Evolutionary conservation across 169 alveolate species (phyloP).

Genomic region (Cryptosporidium canis): DNA sequence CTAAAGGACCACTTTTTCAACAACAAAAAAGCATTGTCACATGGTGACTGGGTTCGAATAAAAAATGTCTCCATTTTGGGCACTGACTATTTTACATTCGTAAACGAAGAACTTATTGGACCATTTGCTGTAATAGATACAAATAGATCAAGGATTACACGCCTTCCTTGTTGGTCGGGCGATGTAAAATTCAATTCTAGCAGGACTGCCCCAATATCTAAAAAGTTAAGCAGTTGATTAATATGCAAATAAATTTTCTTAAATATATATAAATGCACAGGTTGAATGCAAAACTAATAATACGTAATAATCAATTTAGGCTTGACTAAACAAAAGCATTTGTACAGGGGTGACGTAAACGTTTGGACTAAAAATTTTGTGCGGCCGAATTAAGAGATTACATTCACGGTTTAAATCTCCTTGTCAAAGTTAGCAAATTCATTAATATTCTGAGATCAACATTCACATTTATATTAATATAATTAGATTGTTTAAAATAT

Average conservation of each 20-base stretch:
- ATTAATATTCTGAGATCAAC: neutral
- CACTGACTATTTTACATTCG: conserved; percentile 7
- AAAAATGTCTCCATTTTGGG: conserved; percentile 34
- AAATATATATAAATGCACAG: too few relatives aligned
- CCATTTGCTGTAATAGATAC: conserved; percentile 59
- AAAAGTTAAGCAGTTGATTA: neutral
- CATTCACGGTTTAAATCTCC: too few relatives aligned
- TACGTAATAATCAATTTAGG: too few relatives aligned
- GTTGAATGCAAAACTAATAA: too few relatives aligned
- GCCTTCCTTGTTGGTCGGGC: conserved; percentile 73
- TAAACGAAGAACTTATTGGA: conserved; percentile 29
- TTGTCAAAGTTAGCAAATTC: too few relatives aligned
- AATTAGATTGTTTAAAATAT: neutral
- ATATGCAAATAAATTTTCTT: too few relatives aligned
- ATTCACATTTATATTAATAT: neutral
- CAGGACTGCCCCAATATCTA: conserved; percentile 40
- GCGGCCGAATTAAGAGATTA: too few relatives aligned
- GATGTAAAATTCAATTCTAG: conserved; percentile 40
- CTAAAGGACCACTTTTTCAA: conserved; percentile 27
- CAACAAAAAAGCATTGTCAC: conserved; percentile 27
- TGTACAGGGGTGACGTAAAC: too few relatives aligned
- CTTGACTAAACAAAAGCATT: too few relatives aligned
- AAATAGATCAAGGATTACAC: conserved; percentile 59
- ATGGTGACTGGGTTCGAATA: conserved; percentile 65
- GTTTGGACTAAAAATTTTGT: too few relatives aligned